Base-by-base conservation (phyloP, 257 asterid genomes). In the Salvia hispanica region DNA sequence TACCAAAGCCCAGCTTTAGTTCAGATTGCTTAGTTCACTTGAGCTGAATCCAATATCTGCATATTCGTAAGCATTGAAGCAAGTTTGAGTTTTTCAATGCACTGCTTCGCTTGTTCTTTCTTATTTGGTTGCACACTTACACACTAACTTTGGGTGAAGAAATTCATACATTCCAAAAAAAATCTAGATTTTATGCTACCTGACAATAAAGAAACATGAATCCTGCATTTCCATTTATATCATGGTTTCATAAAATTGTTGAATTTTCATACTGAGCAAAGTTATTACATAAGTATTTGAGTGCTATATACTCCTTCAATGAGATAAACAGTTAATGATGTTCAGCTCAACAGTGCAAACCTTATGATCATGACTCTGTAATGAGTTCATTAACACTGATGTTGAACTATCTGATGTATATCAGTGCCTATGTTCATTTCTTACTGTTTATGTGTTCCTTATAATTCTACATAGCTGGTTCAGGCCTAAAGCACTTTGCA, bases 21-120 rank as follows among this genome's bases (percentile, higher is more conserved):
- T 42, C 4, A 33, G 44, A 50, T 16, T 63, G 42, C 39, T 16
- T 13, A 44, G 65, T 42, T 64, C 34, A 47, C 54, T 59, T 66
- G 36, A 52, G 58, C 36, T 18, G 12, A 9, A 5, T 47, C 53
- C 53, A n/a, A 4, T n/a, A 16, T 51, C 69, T n/a, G 43, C 21
- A 28, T 8, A 25, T 39, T 62, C 47, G 13, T 14, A 10, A 61
- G 67, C 42, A 60, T 51, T 40, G 9, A 58, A 10, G 55, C 54
- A 69, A 58, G 57, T 59, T 37, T 58, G 53, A 16, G 43, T 6
- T 58, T 57, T 21, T 12, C 43, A 13, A 61, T 16, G 14, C 43
- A 11, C n/a, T 31, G 28, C 65, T 39, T 36, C 60, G 37, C 12
- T 60, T 59, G 45, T 11, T 16, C 31, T 54, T 54, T 25, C 45